Percentiles rank a stretch among this genome's conserved stretches.
Evolutionary conservation across 495 filamentous ascomycete species (phyloP).

Genomic region (Neurospora sp.): DNA sequence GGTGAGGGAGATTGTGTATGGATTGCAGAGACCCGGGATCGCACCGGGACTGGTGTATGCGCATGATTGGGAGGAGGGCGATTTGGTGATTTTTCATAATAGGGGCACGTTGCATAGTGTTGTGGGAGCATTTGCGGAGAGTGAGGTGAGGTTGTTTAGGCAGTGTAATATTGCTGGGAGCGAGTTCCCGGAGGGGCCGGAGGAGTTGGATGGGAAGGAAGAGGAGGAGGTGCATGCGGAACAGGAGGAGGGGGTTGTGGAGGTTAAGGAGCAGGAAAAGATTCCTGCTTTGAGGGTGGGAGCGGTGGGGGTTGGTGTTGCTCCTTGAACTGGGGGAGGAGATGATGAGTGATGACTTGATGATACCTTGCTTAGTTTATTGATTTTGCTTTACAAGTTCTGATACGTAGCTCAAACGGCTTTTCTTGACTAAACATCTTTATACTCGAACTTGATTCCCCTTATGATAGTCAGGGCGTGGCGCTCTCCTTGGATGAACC

Average conservation of each 20-base stretch:
- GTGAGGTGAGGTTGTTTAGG: slow-evolving; percentile 60
- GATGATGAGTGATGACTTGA: neutral
- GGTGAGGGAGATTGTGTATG: slow-evolving; percentile 58
- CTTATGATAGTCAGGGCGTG: too few species aligned
- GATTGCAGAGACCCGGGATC: slow-evolving; percentile 61
- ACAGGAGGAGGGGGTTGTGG: neutral
- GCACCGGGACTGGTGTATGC: slow-evolving; percentile 56
- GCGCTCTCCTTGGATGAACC: neutral
- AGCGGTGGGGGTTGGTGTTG: neutral
- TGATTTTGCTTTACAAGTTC: neutral
- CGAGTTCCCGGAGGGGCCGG: slow-evolving; percentile 40
- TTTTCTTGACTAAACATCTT: neutral
- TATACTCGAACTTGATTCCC: neutral
- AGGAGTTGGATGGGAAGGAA: slow-evolving; percentile 1
- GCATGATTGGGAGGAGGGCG: slow-evolving; percentile 66
- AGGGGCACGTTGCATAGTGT: slow-evolving; percentile 62
- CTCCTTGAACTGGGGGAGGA: neutral
- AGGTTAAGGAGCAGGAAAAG: neutral
- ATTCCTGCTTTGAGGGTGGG: neutral
- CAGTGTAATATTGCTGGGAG: slow-evolving; percentile 67
- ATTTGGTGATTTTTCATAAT: slow-evolving; percentile 66
- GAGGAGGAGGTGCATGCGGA: neutral
- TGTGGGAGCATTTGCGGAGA: slow-evolving; percentile 59
- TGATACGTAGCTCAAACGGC: neutral
- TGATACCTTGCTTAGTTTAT: neutral